A percentile compares a stretch with the other conserved stretches of the same genome.
Evolutionary conservation across 148 eudicot species (phyloP).

Genomic region (Arbutus unedo): DNA sequence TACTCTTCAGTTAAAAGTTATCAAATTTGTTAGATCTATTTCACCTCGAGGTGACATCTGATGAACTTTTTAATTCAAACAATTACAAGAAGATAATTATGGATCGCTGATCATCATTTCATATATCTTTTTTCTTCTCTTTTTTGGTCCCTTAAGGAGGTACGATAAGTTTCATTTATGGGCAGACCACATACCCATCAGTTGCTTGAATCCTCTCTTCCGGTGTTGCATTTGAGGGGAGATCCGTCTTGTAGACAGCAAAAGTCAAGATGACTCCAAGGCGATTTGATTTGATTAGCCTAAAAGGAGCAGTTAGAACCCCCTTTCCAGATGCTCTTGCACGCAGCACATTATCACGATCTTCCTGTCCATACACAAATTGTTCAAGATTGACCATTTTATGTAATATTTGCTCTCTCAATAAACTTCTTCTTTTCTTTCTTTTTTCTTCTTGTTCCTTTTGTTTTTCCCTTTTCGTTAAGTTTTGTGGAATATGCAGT

Average conservation of each 20-base stretch:
- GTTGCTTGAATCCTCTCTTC: slow-evolving; percentile 66
- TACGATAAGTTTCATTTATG: not conserved
- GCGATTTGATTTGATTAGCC: slow-evolving; percentile 78
- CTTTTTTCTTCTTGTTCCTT: not conserved
- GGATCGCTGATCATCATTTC: not conserved
- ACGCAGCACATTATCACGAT: slow-evolving; percentile 91
- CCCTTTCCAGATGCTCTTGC: slow-evolving; percentile 95
- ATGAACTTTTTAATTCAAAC: not conserved
- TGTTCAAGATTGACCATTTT: slow-evolving; percentile 11
- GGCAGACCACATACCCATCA: slow-evolving; percentile 56
- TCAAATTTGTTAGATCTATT: not conserved
- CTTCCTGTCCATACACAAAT: slow-evolving; percentile 57
- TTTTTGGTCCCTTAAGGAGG: not conserved
- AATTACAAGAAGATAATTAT: not conserved
- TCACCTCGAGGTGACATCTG: not conserved
- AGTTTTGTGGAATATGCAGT: not conserved
- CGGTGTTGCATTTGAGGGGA: slow-evolving; percentile 74
- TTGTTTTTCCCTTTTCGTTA: not conserved
- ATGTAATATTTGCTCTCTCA: not conserved
- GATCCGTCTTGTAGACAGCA: slow-evolving; percentile 86
- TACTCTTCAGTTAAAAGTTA: not conserved
- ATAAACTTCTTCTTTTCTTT: not conserved
- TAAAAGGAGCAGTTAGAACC: slow-evolving; percentile 92
- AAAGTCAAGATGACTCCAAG: slow-evolving; percentile 94
- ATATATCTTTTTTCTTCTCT: not conserved